Conservation (phyloP, 1,139 yeast species). For the Wickerhamomyces sp. region DNA sequence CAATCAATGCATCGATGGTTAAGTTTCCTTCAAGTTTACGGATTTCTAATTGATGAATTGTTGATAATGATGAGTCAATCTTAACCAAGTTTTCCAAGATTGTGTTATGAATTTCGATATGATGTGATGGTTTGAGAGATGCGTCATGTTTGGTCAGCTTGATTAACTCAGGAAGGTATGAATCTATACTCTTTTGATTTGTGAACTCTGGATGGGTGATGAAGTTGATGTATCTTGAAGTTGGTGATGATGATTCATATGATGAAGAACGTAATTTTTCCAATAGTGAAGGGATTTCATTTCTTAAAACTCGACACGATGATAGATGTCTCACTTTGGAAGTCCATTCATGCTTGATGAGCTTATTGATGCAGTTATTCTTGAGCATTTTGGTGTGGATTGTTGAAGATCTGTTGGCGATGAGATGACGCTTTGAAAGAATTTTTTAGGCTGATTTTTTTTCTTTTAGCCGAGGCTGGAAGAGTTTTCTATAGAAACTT, state of each 20-base stretch:
- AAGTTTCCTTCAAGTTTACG: slow-evolving; percentile 8
- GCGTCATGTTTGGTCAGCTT: neutral
- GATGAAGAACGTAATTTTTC: neutral
- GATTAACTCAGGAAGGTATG: neutral
- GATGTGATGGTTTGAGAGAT: neutral
- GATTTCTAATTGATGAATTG: slow-evolving; percentile 13
- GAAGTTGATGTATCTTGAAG: neutral
- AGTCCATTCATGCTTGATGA: neutral
- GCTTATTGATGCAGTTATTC: neutral
- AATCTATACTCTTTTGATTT: neutral
- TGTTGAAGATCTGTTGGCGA: neutral
- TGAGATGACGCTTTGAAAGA: neutral
- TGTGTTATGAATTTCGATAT: slow-evolving; percentile 14
- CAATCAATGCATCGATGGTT: slow-evolving; percentile 9
- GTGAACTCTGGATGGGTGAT: neutral
- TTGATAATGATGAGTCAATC: slow-evolving; percentile 16
- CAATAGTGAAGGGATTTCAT: neutral
- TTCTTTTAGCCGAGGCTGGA: too few species aligned
- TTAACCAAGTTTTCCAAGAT: slow-evolving; percentile 13
- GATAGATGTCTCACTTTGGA: neutral
- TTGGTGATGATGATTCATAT: neutral
- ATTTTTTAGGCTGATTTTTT: neutral
- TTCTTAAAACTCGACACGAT: neutral
- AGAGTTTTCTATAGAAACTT: too few species aligned
- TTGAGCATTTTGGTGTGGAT: neutral